phyloP scores from a whole-genome alignment of 2,329 filamentous ascomycete genomes.

The Coniella vitis region DNA sequence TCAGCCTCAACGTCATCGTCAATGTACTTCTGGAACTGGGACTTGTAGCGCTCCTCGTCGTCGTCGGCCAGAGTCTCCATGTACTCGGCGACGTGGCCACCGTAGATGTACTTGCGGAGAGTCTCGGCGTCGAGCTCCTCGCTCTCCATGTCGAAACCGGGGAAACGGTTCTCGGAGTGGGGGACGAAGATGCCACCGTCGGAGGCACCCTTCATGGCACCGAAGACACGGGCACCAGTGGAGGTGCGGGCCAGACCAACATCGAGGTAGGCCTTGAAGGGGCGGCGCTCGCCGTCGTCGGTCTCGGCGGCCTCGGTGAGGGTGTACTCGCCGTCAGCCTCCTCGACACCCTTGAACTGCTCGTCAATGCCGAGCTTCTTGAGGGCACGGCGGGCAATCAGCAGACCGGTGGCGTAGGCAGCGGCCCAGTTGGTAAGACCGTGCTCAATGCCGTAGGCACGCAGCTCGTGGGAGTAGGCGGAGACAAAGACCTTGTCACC shows the following conservation, averaged over 20 bases:
- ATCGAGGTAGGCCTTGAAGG: slow-evolving; percentile 99
- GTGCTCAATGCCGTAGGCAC: slow-evolving; percentile 94
- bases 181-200: slow-evolving; percentile 96
- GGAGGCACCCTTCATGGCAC: slow-evolving; percentile 98
- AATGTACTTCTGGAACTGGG: slow-evolving; percentile 96
- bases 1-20: slow-evolving; percentile 96
- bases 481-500: slow-evolving; percentile 95
- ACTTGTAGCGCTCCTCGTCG: slow-evolving; percentile 99
- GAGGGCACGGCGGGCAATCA: slow-evolving; percentile 92
- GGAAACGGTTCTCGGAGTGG: slow-evolving; percentile 99
- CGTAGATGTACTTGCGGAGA: slow-evolving; percentile 99
- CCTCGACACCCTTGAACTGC: slow-evolving; percentile 91
- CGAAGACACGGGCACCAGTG: slow-evolving; percentile 97
- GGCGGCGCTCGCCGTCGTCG: slow-evolving; percentile 87
- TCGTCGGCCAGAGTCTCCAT: slow-evolving; percentile 99
- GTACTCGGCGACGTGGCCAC: slow-evolving; percentile 98
- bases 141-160: slow-evolving; percentile 91
- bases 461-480: slow-evolving; percentile 96
- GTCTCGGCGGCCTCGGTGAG: slow-evolving; percentile 92
- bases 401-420: slow-evolving; percentile 92
- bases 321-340: slow-evolving; percentile 91
- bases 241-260: slow-evolving; percentile 96
- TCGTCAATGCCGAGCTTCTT: slow-evolving; percentile 95
- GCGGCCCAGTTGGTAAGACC: slow-evolving; percentile 99
- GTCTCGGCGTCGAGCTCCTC: slow-evolving; percentile 97